Evolutionary conservation across 108 stramenopile genomes (phyloP), one percentile per base, ranked within the genome.

Genomic region (Cyclotella choctawhatcheeana): DNA sequence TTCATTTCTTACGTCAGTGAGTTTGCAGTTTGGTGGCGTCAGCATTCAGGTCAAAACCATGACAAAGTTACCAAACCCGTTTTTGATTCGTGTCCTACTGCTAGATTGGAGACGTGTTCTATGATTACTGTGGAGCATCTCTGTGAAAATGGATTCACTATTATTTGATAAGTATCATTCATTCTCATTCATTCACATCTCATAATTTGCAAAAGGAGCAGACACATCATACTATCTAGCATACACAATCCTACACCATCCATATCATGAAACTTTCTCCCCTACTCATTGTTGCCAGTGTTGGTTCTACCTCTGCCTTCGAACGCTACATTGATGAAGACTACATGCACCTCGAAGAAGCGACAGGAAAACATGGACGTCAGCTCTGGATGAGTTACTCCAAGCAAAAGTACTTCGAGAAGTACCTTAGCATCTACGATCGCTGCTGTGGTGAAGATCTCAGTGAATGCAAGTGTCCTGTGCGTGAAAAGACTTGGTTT

Each of bases 201-300:
- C 37, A 8, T 40, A 6, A 40, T 40, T 40, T 40, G 37, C 37
- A 40, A 40, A n/a, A n/a, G n/a, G n/a, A n/a, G n/a, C n/a, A n/a
- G n/a, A n/a, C n/a, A n/a, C n/a, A n/a, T n/a, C n/a, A n/a, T n/a
- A n/a, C n/a, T n/a, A n/a, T n/a, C n/a, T n/a, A n/a, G n/a, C n/a
- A n/a, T n/a, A n/a, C n/a, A 40, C 12, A 40, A 40, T 40, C 37
- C 37, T 6, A 40, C 37, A 8, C 8, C 37, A 40, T 40, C 37
- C 12, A 40, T 40, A 55, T 27, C 54, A 55, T 55, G 54, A 55
- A 55, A 26, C 25, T 55, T 16, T 55, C 29, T 30, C 2, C 54
- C 25, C 5, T 55, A 5, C 54, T 55, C 21, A 22, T 55, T 16
- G 26, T n/a, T 16, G 25, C 25, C 54, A 27, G 25, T 30, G 8